These are phyloP conservation scores for Thraustotheca clavata DNA, from an alignment of 352 stramenopile species.

Conservation along the genomic window DNA sequence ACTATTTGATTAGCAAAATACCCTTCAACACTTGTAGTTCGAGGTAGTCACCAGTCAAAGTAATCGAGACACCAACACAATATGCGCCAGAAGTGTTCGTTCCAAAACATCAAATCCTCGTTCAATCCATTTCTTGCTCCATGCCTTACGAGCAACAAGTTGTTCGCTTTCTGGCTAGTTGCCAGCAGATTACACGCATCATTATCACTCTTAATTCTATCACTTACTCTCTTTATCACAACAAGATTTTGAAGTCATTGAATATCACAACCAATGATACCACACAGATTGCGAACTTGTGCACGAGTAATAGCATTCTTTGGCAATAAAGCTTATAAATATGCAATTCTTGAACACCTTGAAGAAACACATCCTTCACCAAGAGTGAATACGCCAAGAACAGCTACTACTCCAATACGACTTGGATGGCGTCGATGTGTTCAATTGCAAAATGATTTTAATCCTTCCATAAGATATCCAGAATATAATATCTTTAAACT, in stretches of 20 bases:
- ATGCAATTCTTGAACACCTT: constrained; percentile 88
- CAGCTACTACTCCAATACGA: constrained; percentile 85
- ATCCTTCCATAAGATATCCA: too few species aligned
- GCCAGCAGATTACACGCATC: too few species aligned
- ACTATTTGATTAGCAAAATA: too few species aligned
- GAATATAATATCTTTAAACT: too few species aligned
- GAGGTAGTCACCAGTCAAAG: too few species aligned
- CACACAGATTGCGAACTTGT: constrained; percentile 79
- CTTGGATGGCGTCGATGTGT: too few species aligned
- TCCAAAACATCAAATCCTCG: constrained; percentile 84
- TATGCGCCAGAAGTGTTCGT: too few species aligned
- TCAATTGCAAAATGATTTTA: too few species aligned
- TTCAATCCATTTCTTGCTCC: constrained; percentile 62
- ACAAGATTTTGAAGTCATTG: constrained; percentile 87
- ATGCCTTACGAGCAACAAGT: constrained; percentile 36
- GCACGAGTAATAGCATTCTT: constrained; percentile 51
- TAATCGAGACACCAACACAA: too few species aligned
- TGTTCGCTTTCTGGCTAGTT: constrained; percentile 44
- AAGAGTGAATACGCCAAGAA: constrained; percentile 85
- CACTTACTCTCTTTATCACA: constrained; percentile 52
- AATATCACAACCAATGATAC: constrained; percentile 86
- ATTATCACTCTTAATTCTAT: too few species aligned
- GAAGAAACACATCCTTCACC: constrained; percentile 83
- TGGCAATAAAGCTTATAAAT: constrained; percentile 62
- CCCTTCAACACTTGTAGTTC: too few species aligned